Percentiles rank a stretch among this genome's conserved stretches.
phyloP scores from a whole-genome alignment of 1,139 yeast species.

The Meyerozyma elateridarum region DNA sequence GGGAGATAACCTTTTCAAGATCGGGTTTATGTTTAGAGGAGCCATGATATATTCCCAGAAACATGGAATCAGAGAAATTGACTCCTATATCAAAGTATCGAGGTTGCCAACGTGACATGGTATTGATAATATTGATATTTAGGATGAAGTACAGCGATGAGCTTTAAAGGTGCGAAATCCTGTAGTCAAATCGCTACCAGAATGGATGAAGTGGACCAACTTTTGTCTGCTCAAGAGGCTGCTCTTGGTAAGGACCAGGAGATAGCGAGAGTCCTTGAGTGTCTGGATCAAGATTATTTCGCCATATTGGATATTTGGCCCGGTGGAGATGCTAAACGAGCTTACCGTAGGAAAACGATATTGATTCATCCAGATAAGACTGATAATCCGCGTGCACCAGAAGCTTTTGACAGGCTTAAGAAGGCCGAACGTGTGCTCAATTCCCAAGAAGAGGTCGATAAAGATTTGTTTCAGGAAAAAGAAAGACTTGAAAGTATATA shows the following conservation, averaged over 20 bases:
- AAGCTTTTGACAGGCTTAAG: conserved; percentile 13
- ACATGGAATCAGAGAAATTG: conserved; percentile 87
- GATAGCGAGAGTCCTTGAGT: conserved; percentile 5
- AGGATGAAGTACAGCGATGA: no score
- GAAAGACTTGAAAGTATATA: conserved; percentile 3
- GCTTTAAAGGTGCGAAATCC: neutral
- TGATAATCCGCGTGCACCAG: conserved; percentile 10
- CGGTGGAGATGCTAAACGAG: conserved; percentile 1
- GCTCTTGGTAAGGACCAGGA: conserved; percentile 8
- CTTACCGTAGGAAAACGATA: neutral
- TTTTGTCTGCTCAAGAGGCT: conserved; percentile 1
- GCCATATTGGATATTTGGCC: conserved; percentile 4
- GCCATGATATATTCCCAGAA: conserved; percentile 73
- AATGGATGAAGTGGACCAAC: conserved; percentile 1
- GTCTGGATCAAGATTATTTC: conserved; percentile 2
- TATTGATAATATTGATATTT: conserved; percentile 3
- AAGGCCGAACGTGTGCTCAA: conserved; percentile 12
- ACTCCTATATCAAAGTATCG: conserved; percentile 58
- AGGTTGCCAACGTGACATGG: conserved; percentile 31
- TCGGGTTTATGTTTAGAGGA: conserved; percentile 64
- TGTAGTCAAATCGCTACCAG: conserved; percentile 4
- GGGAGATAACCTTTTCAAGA: conserved; percentile 52
- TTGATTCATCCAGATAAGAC: conserved; percentile 12
- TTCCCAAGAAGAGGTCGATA: conserved; percentile 6
- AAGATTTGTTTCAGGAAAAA: neutral